Conservation (phyloP, 176 grass and related monocot species). For the Zea mays region DNA sequence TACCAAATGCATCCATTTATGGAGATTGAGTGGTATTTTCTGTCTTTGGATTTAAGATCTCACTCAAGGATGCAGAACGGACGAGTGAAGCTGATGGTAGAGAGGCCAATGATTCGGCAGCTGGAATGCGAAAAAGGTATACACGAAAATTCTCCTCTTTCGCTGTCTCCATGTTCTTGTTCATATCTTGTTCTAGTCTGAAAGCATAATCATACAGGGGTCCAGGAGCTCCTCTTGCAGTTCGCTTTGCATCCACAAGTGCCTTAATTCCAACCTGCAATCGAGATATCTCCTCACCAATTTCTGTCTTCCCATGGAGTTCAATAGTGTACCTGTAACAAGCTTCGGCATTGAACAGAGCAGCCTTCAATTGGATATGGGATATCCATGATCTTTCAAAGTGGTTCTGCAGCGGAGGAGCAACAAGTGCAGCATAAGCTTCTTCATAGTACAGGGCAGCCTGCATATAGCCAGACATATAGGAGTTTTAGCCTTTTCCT, state of each 20-base stretch:
- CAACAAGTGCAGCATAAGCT: constrained; percentile 54
- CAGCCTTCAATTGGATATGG: constrained; percentile 69
- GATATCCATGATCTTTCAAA: constrained; percentile 76
- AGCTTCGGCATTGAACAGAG: constrained; percentile 61
- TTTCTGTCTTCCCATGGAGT: constrained; percentile 68
- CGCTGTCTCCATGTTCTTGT: constrained; percentile 48
- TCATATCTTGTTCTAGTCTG: constrained; percentile 54
- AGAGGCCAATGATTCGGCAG: constrained; percentile 38
- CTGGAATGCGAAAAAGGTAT: constrained; percentile 53
- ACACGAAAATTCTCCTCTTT: constrained; percentile 56
- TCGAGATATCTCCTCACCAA: constrained; percentile 70
- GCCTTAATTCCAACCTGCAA: constrained; percentile 49
- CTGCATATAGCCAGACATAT: constrained; percentile 41
- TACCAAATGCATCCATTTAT: constrained; percentile 5
- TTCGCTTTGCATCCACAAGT: constrained; percentile 55
- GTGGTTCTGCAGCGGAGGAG: constrained; percentile 56
- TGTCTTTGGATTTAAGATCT: constrained; percentile 43
- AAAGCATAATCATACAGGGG: constrained; percentile 51
- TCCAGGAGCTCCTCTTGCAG: constrained; percentile 45
- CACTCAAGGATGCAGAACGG: constrained; percentile 38
- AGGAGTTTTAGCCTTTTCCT: constrained; percentile 10
- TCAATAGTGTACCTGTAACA: constrained; percentile 51
- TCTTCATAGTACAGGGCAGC: constrained; percentile 75
- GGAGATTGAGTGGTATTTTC: constrained; percentile 16
- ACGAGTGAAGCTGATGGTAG: constrained; percentile 55